Percentiles rank a stretch among this genome's conserved stretches.
These are phyloP conservation scores for Plasmodium inui DNA, from an alignment of 169 alveolate genomes.

Conservation along the genomic window DNA sequence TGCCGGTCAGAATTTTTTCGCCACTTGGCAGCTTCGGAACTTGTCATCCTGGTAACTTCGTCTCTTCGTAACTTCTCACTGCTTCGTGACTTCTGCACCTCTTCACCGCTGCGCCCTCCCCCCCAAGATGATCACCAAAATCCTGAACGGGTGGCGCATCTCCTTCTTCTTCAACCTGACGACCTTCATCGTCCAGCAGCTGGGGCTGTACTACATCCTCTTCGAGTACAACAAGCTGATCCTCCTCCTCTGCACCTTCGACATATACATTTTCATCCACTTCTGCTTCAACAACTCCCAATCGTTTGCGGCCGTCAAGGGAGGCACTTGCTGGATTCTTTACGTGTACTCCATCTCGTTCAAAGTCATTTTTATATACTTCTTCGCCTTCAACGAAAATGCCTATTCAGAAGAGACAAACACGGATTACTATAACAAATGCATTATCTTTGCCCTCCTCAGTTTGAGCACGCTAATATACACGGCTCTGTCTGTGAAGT, in stretches of 20 bases:
- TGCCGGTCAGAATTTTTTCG: background rate
- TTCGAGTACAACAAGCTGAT: slow-evolving; percentile 73
- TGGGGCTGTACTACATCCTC: slow-evolving; percentile 82
- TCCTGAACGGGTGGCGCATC: slow-evolving; percentile 80
- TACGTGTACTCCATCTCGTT: slow-evolving; percentile 81
- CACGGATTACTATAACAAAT: slow-evolving; percentile 75
- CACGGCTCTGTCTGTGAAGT: slow-evolving; percentile 79
- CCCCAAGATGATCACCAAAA: slow-evolving; percentile 66
- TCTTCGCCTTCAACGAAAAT: slow-evolving; percentile 79
- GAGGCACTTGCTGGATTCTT: slow-evolving; percentile 85
- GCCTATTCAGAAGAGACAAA: slow-evolving; percentile 69
- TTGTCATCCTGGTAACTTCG: no score
- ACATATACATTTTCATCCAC: slow-evolving; percentile 78
- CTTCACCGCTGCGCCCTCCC: background rate
- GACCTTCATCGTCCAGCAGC: slow-evolving; percentile 76
- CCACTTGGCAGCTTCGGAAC: no score
- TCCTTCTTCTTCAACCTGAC: slow-evolving; percentile 80
- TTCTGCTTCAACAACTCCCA: slow-evolving; percentile 79
- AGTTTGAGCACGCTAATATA: slow-evolving; percentile 76
- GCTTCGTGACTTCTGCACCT: background rate
- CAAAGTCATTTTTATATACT: slow-evolving; percentile 79
- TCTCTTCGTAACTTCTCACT: no score
- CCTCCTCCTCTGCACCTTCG: slow-evolving; percentile 77
- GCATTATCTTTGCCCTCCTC: slow-evolving; percentile 76
- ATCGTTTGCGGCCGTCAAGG: slow-evolving; percentile 80